Base-by-base conservation (phyloP, 495 filamentous ascomycete genomes). In the Penicillium diatomitis region DNA sequence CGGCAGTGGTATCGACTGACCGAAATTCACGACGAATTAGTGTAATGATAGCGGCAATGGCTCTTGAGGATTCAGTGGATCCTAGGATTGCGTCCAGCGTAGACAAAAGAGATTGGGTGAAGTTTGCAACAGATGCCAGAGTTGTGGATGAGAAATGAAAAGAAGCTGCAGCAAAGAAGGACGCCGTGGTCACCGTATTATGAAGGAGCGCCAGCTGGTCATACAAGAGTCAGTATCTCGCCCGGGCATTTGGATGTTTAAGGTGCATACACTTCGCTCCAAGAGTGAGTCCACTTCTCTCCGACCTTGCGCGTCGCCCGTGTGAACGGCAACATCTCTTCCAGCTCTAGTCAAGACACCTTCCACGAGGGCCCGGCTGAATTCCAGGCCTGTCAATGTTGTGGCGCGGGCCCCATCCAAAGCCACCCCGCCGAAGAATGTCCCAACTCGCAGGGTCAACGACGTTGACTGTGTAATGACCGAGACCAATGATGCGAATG, bases 1-100 rank as follows among this genome's bases (percentile, higher is more conserved):
- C 71, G 5, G 66, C 56, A 5, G 76, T 78, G 3, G 75, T 74
- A 5, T 80, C 77, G 4, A 82, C 76, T 44, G 81, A 82, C 32
- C 81, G 70, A 42, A 89, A 85, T 59, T 90, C 86, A 44, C 81
- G 77, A 7, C 81, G 73, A 38, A 89, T 82, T 29, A 90, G 69
- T 2, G 82, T 81, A 48, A 88, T 80, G 47, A 90, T 88, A 50
- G 85, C 83, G 0, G 83, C 82, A 58, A 89, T 86, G n/a, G 86
- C 86, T 44, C 85, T 74, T 2, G 84, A 88, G 3, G 84, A 85
- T 60, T 90, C 86, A 4, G 86, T 89, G 12, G 79, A 84, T 9
- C 86, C 86, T 32, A 90, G 76, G 47, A 87, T 83, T 12, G 83
- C 79, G 64, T 90, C 85, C 30, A 90, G 68, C 2, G 80, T 80